Evolutionary conservation across 768 basidiomycete genomes (phyloP).

Genomic region (Paxillus rubicundulus): DNA sequence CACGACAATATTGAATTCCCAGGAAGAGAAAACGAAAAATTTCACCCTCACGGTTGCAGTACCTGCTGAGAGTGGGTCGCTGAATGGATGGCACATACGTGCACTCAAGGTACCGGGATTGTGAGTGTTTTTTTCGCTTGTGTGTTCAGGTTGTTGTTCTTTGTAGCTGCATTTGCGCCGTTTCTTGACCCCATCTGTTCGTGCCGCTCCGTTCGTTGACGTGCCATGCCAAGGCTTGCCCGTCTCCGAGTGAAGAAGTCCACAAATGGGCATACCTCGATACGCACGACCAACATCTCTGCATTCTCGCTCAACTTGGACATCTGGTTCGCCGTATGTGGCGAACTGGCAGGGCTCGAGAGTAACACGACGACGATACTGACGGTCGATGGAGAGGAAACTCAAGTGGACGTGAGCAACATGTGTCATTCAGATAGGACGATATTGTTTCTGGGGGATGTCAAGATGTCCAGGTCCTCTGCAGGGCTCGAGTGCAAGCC

Average conservation of each 20-base stretch:
- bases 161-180: not conserved
- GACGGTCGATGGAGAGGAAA: conserved; percentile 12
- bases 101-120: conserved; percentile 63
- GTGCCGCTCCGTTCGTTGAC: not conserved
- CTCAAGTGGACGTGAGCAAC: not conserved
- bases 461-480: not conserved
- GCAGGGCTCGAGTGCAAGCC: not conserved
- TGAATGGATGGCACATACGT: conserved; percentile 69
- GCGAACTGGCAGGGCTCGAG: not conserved
- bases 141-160: not conserved
- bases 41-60: conserved; percentile 76
- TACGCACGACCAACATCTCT: conserved; percentile 26
- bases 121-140: conserved; percentile 36
- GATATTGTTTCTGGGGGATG: conserved; percentile 11
- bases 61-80: conserved; percentile 65
- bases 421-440: not conserved
- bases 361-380: not conserved
- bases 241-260: conserved; percentile 18
- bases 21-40: not conserved
- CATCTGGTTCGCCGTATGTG: not conserved
- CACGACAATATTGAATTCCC: not conserved
- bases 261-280: conserved; percentile 3
- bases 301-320: conserved; percentile 20
- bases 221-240: conserved; percentile 9
- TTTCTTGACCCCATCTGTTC: not conserved